These are phyloP conservation scores for Aureobasidium zeae DNA, from an alignment of 2,329 filamentous ascomycete genomes.

Conservation along the genomic window DNA sequence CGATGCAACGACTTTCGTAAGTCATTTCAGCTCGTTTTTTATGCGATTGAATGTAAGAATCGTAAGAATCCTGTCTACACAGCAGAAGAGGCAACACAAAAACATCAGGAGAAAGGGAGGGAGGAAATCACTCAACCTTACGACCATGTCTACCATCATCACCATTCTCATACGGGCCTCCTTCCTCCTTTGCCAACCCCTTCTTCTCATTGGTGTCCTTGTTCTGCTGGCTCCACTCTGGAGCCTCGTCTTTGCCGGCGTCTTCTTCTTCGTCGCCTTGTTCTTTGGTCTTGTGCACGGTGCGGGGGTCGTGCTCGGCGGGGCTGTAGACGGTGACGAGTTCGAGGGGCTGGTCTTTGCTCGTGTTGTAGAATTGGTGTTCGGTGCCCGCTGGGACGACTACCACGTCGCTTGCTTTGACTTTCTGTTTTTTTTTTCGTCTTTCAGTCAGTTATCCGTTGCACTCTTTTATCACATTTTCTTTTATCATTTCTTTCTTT, in stretches of 20 bases:
- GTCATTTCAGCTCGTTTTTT: background rate
- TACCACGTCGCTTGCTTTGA: slow-evolving; percentile 40
- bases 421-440: background rate
- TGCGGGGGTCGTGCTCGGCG: slow-evolving; percentile 51
- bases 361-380: slow-evolving; percentile 55
- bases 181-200: slow-evolving; percentile 43
- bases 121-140: slow-evolving; percentile 17
- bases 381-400: slow-evolving; percentile 57
- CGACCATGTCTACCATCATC: slow-evolving; percentile 31
- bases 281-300: slow-evolving; percentile 54
- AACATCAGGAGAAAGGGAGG: no score
- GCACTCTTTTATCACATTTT: background rate
- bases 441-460: background rate
- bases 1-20: background rate
- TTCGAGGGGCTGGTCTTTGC: slow-evolving; percentile 48
- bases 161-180: slow-evolving; percentile 29
- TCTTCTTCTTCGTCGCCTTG: slow-evolving; percentile 55
- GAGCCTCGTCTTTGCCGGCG: slow-evolving; percentile 50
- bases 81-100: no score
- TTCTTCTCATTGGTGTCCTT: slow-evolving; percentile 50
- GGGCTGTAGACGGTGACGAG: slow-evolving; percentile 55
- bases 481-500: background rate
- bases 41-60: background rate
- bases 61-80: background rate
- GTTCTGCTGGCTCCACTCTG: slow-evolving; percentile 48